Evolutionary conservation across 164 flowering plant genomes (phyloP), one percentile per base, ranked within the genome.

Genomic region (Protea cynaroides): DNA sequence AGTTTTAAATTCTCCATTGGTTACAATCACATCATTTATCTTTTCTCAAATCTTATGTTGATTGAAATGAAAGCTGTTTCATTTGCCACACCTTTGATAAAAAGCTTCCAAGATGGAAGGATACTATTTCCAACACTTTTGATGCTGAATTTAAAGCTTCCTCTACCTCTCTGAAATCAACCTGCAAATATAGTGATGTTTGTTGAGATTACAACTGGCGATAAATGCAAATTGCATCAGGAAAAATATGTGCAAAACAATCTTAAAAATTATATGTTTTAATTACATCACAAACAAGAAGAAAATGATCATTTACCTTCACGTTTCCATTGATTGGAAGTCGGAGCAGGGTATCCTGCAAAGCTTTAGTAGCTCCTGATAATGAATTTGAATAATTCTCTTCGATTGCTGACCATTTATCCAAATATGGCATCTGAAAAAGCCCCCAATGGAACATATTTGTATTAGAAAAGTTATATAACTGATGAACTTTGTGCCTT

Each of bases 331-430:
- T 46, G 43, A 81, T 34, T 29, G 96, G 93, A 64, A 90, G 79
- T 69, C 78, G 84, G 53, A 80, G 56, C 22, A 84, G 79, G 59
- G 85, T 78, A 71, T 85, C 82, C 53, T 72, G 53, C 80, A 92
- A 80, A 49, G 93, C 88, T 69, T 80, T 78, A 50, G 64, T 71
- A 40, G 67, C 68, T 67, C 77, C 96, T 46, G 85, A 79, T 50
- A 92, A 57, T 57, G 89, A 81, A 69, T 22, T 56, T 37, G 78
- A 69, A 67, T 84, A 86, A 17, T 83, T 89, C 57, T 29, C 83
- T 79, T 86, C 90, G 54, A 90, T 21, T 38, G 70, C 66, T 29
- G 79, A 68, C 96, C 98, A 92, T 56, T 80, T 79, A 14, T 84
- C 89, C 75, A 92, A 73, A 74, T 72, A 76, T 58, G 88, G 89